Evolutionary conservation across 345 rosid species (phyloP).

Genomic region (Melaleuca quinquenervia): DNA sequence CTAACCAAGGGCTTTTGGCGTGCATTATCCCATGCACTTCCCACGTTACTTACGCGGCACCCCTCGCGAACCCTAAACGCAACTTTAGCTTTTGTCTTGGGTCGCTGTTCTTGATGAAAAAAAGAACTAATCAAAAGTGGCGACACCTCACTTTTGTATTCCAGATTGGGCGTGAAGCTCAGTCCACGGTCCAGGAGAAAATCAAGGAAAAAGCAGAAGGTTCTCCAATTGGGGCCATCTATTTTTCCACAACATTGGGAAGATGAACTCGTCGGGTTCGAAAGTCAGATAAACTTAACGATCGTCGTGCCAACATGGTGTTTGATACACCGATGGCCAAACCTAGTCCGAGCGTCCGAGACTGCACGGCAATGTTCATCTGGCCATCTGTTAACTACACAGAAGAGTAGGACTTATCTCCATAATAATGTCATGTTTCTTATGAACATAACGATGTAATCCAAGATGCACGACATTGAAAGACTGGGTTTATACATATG

Average conservation of each 20-base stretch:
- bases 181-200: neutral
- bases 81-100: neutral
- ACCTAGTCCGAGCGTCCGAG: neutral
- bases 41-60: neutral
- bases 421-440: neutral
- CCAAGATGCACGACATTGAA: neutral
- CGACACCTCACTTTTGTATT: neutral
- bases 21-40: constrained; percentile 1
- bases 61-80: neutral
- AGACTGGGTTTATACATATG: neutral
- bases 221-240: too few relatives aligned
- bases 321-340: neutral
- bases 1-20: neutral
- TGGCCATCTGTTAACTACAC: neutral
- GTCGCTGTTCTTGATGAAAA: neutral
- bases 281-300: neutral
- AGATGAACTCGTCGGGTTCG: neutral
- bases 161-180: neutral
- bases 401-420: neutral
- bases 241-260: too few relatives aligned
- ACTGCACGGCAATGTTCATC: neutral
- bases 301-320: neutral
- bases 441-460: neutral
- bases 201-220: neutral
- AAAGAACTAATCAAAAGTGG: neutral